Conservation (phyloP, 179 eudicot genomes). For the Vitellaria paradoxa region DNA sequence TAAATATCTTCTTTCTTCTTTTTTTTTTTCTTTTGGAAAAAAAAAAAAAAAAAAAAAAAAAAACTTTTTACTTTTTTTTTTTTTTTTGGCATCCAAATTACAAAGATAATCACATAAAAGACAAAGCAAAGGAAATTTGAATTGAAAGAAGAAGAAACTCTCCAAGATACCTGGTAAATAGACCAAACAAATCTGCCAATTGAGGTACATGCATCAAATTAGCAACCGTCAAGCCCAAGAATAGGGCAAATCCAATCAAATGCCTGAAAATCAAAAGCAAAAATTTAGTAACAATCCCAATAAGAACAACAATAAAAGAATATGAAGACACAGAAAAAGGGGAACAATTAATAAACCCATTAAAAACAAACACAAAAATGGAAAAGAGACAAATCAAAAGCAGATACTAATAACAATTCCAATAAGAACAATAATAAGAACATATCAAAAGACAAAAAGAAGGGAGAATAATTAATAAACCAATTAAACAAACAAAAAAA, state of each 20-base stretch:
- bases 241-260: constrained; percentile 71
- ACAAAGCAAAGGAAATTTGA: no score
- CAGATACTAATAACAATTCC: no score
- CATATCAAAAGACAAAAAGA: no score
- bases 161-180: constrained; percentile 49
- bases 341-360: no score
- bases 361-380: no score
- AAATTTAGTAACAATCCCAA: background rate
- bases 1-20: background rate
- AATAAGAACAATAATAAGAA: no score
- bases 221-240: constrained; percentile 60
- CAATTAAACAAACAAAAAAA: background rate
- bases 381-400: no score
- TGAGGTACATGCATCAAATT: constrained; percentile 59
- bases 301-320: background rate
- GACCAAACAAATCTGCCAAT: constrained; percentile 57
- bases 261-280: constrained; percentile 52
- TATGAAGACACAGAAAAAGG: background rate
- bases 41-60: background rate
- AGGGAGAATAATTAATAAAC: no score
- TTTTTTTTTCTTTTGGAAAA: background rate
- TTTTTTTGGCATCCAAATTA: no score
- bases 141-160: background rate
- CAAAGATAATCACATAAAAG: no score
- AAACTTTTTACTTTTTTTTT: background rate